phyloP scores from a whole-genome alignment of 2,329 filamentous ascomycete genomes.

The Fusarium torreyae region DNA sequence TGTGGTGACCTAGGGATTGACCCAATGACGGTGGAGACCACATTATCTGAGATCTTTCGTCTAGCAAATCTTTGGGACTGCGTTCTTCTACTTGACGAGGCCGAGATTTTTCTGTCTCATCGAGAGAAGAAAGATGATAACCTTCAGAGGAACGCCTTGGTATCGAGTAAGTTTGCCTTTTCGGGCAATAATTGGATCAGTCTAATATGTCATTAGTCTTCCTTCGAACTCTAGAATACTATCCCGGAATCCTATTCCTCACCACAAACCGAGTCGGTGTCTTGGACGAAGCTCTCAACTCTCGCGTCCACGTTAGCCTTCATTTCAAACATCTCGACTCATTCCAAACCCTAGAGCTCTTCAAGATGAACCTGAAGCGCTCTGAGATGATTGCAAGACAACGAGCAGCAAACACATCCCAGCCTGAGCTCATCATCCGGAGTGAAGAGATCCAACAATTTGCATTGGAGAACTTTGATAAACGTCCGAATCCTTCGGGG shows the following conservation, averaged over 20 bases:
- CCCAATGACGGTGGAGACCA: not conserved
- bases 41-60: slow-evolving; percentile 3
- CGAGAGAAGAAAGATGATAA: slow-evolving; percentile 3
- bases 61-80: slow-evolving; percentile 16
- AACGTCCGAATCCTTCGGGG: not conserved
- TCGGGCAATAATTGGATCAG: too few species aligned
- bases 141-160: not conserved
- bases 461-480: not conserved
- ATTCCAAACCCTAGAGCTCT: not conserved
- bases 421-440: not conserved
- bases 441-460: not conserved
- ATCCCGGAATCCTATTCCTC: too few species aligned
- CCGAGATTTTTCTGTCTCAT: slow-evolving; percentile 7
- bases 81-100: slow-evolving; percentile 13
- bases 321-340: too few species aligned
- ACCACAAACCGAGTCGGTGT: too few species aligned
- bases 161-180: not conserved
- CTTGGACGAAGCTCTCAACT: too few species aligned
- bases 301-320: too few species aligned
- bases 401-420: not conserved
- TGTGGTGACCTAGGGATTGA: slow-evolving; percentile 1
- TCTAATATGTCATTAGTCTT: too few species aligned
- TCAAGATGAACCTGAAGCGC: slow-evolving; percentile 5
- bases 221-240: too few species aligned
- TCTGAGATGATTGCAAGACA: slow-evolving; percentile 2